These are phyloP conservation scores for Cyclanthera cordifolia DNA, from an alignment of 306 rosid genomes.

Conservation along the genomic window DNA sequence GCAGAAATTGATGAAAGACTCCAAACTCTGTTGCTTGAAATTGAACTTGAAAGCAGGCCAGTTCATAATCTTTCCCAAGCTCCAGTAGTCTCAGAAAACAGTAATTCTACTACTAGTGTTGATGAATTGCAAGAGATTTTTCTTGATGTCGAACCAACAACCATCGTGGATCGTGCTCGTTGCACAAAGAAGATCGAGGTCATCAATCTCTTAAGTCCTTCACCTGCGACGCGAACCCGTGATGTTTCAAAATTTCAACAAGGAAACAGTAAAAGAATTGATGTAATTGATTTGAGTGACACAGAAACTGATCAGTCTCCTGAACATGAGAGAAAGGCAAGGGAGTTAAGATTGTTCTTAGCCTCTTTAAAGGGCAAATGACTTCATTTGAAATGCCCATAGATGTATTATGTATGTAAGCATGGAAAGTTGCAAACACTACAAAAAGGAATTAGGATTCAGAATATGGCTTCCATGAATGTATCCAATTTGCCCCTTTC, in stretches of 20 bases:
- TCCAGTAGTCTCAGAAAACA: conserved; percentile 14
- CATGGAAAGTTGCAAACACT: background rate
- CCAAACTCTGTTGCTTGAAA: conserved; percentile 39
- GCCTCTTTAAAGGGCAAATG: conserved; percentile 36
- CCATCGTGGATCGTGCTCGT: conserved; percentile 4
- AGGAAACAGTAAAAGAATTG: conserved; percentile 21
- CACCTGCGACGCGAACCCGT: conserved; percentile 31
- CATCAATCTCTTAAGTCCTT: conserved; percentile 61
- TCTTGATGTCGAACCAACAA: conserved; percentile 21
- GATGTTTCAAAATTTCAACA: conserved; percentile 14
- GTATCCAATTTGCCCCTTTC: background rate
- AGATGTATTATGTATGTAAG: background rate
- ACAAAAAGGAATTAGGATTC: background rate
- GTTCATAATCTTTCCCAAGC: conserved; percentile 16
- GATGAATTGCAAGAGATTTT: conserved; percentile 15
- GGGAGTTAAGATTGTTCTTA: conserved; percentile 50
- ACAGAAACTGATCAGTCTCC: conserved; percentile 52
- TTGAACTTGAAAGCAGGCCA: conserved; percentile 26
- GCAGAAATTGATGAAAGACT: conserved; percentile 50
- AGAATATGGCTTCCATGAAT: background rate
- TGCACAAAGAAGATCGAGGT: conserved; percentile 22
- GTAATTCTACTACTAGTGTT: conserved; percentile 20
- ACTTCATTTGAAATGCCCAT: background rate
- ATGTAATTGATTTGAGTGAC: conserved; percentile 61
- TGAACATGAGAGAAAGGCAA: conserved; percentile 50